Conservation (phyloP, 2,329 filamentous ascomycete genomes). For the Apiospora phragmitis region DNA sequence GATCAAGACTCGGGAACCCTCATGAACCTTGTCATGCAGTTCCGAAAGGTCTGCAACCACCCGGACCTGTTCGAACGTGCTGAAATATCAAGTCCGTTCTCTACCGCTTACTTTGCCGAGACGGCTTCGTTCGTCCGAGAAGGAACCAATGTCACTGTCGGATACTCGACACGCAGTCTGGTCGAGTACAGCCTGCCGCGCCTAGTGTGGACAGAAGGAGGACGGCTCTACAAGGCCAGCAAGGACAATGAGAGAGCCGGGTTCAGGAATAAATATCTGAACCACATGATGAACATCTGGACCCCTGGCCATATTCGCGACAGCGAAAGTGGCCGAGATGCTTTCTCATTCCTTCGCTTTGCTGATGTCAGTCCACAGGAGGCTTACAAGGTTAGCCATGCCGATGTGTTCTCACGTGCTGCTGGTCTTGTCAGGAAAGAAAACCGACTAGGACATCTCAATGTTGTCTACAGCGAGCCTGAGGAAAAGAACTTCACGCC, state of each 20-base stretch:
- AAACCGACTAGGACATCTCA: constrained; percentile 65
- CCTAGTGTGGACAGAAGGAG: constrained; percentile 78
- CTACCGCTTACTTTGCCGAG: constrained; percentile 85
- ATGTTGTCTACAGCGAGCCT: constrained; percentile 69
- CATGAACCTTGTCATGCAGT: constrained; percentile 99
- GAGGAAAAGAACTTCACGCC: constrained; percentile 65
- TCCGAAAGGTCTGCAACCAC: constrained; percentile 98
- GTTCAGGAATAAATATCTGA: constrained; percentile 75
- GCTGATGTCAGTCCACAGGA: constrained; percentile 75
- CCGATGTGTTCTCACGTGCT: constrained; percentile 73
- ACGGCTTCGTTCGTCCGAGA: constrained; percentile 94
- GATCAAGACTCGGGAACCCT: constrained; percentile 93
- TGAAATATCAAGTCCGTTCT: constrained; percentile 84
- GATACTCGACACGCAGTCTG: constrained; percentile 82
- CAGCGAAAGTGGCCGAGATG: constrained; percentile 59
- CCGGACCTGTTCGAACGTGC: constrained; percentile 95
- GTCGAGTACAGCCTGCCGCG: constrained; percentile 84
- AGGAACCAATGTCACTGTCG: constrained; percentile 74
- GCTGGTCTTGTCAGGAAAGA: constrained; percentile 56
- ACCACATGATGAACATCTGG: constrained; percentile 89
- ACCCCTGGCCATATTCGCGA: constrained; percentile 73
- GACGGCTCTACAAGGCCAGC: constrained; percentile 73
- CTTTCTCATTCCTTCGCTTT: constrained; percentile 91
- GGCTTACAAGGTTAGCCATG: constrained; percentile 67
- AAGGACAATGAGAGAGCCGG: constrained; percentile 74